Conservation (phyloP, 1,139 yeast species). For the Casaregolazyma suthepensis region DNA sequence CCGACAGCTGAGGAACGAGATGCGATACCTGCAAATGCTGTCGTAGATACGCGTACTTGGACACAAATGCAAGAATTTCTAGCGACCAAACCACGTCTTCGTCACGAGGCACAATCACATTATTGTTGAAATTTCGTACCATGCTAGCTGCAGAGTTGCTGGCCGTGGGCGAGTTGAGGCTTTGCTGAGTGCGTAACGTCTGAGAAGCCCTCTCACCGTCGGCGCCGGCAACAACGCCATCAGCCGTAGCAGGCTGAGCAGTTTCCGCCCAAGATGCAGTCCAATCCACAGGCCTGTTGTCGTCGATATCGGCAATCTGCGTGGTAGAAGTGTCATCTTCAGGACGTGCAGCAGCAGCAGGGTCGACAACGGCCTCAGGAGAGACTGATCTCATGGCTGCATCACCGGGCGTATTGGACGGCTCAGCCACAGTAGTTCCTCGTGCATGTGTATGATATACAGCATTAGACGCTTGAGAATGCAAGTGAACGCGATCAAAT, state of each 20-base stretch:
- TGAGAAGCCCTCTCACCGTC: slow-evolving; percentile 2
- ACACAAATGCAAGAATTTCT: slow-evolving; percentile 84
- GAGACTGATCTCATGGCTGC: slow-evolving; percentile 14
- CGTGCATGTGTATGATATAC: slow-evolving; percentile 18
- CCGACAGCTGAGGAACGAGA: slow-evolving; percentile 40
- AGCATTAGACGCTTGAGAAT: slow-evolving; percentile 24
- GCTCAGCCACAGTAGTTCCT: slow-evolving; percentile 3
- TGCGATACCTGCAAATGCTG: slow-evolving; percentile 69
- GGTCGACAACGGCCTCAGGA: slow-evolving; percentile 10
- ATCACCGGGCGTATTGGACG: slow-evolving; percentile 4
- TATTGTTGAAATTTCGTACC: slow-evolving; percentile 58
- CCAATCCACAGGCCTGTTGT: background rate
- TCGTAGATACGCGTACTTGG: slow-evolving; percentile 80
- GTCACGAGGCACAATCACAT: slow-evolving; percentile 77
- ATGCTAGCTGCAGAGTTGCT: slow-evolving; percentile 2
- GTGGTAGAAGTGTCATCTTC: background rate
- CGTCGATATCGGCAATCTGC: slow-evolving; percentile 3
- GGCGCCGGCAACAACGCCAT: background rate
- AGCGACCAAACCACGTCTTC: slow-evolving; percentile 94
- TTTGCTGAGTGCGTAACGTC: slow-evolving; percentile 1
- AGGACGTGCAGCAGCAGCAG: slow-evolving; percentile 3
- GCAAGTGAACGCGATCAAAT: slow-evolving; percentile 16
- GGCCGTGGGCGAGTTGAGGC: slow-evolving; percentile 1
- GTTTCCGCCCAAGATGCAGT: slow-evolving; percentile 2
- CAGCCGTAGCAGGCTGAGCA: slow-evolving; percentile 1